These are phyloP conservation scores for Begonia fuchsioides DNA, from an alignment of 306 rosid genomes.

Conservation along the genomic window DNA sequence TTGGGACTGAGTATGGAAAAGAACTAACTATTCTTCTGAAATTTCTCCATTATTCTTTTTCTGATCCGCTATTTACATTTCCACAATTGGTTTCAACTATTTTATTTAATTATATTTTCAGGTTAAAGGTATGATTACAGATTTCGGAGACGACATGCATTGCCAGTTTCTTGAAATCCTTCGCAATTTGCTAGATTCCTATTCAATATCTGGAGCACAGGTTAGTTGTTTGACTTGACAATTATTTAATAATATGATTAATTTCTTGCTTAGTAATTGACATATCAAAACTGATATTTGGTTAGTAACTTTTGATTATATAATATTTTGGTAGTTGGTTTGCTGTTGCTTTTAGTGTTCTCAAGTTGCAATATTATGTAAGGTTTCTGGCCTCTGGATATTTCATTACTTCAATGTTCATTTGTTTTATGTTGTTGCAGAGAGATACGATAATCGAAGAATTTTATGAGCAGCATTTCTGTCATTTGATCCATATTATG, in stretches of 20 bases:
- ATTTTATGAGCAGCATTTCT: constrained; percentile 85
- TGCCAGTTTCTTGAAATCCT: constrained; percentile 98
- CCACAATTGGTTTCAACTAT: too few relatives aligned
- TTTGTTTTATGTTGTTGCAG: constrained; percentile 38
- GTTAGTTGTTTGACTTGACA: constrained; percentile 14
- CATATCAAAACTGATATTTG: not conserved
- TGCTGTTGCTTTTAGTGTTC: too few relatives aligned
- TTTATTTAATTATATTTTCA: constrained; percentile 2
- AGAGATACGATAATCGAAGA: constrained; percentile 71
- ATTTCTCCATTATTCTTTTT: too few relatives aligned
- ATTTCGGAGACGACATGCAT: constrained; percentile 86
- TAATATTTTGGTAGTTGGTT: too few relatives aligned
- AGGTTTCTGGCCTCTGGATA: too few relatives aligned
- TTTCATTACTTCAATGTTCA: constrained; percentile 8
- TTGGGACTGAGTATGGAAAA: too few relatives aligned
- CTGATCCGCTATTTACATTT: too few relatives aligned
- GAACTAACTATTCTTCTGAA: too few relatives aligned
- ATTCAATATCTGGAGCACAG: constrained; percentile 81
- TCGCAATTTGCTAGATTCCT: constrained; percentile 75
- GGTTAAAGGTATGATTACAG: constrained; percentile 89
- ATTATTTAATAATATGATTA: not conserved
- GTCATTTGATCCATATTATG: constrained; percentile 63
- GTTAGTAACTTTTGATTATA: too few relatives aligned
- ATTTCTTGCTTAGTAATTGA: too few relatives aligned
- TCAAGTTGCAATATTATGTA: too few relatives aligned